Base-by-base conservation (phyloP, 257 asterid species). In the Marsdenia floribunda region DNA sequence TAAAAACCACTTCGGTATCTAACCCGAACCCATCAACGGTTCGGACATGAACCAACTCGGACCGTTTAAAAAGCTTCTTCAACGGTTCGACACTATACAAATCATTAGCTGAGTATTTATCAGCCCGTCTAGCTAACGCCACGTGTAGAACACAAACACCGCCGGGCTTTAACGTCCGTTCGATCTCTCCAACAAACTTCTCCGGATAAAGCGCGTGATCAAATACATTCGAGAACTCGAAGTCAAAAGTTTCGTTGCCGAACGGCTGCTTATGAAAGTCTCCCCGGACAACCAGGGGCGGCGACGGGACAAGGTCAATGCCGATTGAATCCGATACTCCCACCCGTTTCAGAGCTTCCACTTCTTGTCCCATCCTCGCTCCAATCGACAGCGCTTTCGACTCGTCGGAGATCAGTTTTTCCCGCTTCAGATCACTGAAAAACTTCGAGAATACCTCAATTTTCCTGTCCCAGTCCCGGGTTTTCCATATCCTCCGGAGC, bases 341-440 rank as follows among this genome's bases (percentile, higher is more conserved):
- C 73, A 90, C 82, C 82, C 86, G 88, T 46, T 76, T 82, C 68
- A 92, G 58, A 0, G 98, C 98, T 4, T 89, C 97, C 7, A 92
- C 98, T 49, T 92, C 98, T 71, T 92, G 98, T 22, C 98, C 98
- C 83, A 89, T 91, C 67, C 97, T 87, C 0, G 96, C 98, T 7
- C 96, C 98, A 61, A 93, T 79, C 55, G 85, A 89, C 47, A 93
- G 97, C 0, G 89, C 79, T 66, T 81, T 89, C 0, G 98, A 90
- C 33, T 69, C 77, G 78, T 88, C 87, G 11, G 46, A 71, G 14
- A 93, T 35, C 44, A 86, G 82, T 0, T 75, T 69, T 2, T 87
- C 44, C 18, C 44, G 38, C 76, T 89, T 87, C 0, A 93, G 54
- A 29, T 71, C 68, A 4, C 12, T 60, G 86, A 89, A 93, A 70